Evolutionary conservation across 192 early-diverging fungal species (phyloP), one percentile per base, ranked within the genome.

Genomic region (Podila verticillata): DNA sequence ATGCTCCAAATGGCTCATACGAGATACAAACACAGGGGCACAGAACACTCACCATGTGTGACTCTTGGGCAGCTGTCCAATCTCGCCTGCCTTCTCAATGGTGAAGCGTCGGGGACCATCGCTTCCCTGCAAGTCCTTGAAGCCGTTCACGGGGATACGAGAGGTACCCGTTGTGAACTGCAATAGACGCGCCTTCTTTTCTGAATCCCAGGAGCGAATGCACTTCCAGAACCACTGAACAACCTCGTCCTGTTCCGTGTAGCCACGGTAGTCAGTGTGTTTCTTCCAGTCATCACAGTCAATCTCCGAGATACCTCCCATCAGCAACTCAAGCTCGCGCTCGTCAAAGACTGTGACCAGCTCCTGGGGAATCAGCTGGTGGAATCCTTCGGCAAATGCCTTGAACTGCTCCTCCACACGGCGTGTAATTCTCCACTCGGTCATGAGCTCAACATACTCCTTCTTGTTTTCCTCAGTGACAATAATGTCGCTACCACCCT

Each of bases 251-350:
- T 93, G 91, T 82, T 99, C 96, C n/a, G 93, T 95, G 87, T 96
- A 99, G 22, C 96, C 96, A 67, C 97, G 84, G 73, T 99, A 99
- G 80, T 99, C 96, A 2, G 96, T 99, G 73, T 98, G 89, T 86
- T 98, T 99, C 89, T 95, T 96, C 97, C 97, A 99, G 85, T 99
- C 97, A 49, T 97, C 96, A 7, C 97, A 86, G 84, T 99, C 96
- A 66, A 99, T 95, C 66, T 99, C 96, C 34, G 93, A 93, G 72
- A 99, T 91, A 65, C 97, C 97, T 28, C 97, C 96, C 86, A 99
- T 97, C 31, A 99, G 88, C 54, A 99, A 85, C 92, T 99, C 97
- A 60, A 99, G 86, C 87, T 99, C 97, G 65, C 96, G 93, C 81
- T 98, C 97, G 70, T 99, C 97, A 88, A 99, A 99, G 30, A 99